phyloP scores from a whole-genome alignment of 352 stramenopile species.

The Phytophthora quininea region DNA sequence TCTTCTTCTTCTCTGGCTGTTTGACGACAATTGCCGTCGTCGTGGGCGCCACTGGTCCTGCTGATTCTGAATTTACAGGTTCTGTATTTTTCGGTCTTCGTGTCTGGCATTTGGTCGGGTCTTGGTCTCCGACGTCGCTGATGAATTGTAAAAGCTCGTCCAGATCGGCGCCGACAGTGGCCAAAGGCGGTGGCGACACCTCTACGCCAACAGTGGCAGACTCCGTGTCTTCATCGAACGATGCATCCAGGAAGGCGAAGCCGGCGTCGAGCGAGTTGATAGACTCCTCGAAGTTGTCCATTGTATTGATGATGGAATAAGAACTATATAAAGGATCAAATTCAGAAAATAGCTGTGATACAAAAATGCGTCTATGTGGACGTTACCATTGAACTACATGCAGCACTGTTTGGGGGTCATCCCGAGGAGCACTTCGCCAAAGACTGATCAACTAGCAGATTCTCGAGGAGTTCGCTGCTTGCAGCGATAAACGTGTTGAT shows the following conservation, averaged over 20 bases:
- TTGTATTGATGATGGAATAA: too few relatives aligned
- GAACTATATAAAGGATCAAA: too few relatives aligned
- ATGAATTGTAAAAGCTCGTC: not conserved
- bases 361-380: too few relatives aligned
- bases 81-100: not conserved
- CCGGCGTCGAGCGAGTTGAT: slow-evolving; percentile 22
- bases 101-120: not conserved
- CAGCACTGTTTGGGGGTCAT: too few relatives aligned
- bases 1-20: slow-evolving; percentile 16
- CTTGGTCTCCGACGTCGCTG: not conserved
- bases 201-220: not conserved
- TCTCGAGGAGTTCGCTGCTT: slow-evolving; percentile 56
- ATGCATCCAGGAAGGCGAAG: slow-evolving; percentile 35
- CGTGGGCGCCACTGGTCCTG: not conserved
- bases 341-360: too few relatives aligned
- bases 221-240: slow-evolving; percentile 1
- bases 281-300: too few relatives aligned
- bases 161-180: not conserved
- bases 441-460: slow-evolving; percentile 36
- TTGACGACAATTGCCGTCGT: not conserved
- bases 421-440: slow-evolving; percentile 54
- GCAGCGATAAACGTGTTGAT: too few relatives aligned
- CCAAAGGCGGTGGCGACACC: not conserved
- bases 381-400: too few relatives aligned
- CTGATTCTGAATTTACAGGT: not conserved